Percentiles rank a stretch among this genome's conserved stretches.
These are phyloP conservation scores for Fusarium zealandicum DNA, from an alignment of 2,329 filamentous ascomycete genomes.

Conservation along the genomic window DNA sequence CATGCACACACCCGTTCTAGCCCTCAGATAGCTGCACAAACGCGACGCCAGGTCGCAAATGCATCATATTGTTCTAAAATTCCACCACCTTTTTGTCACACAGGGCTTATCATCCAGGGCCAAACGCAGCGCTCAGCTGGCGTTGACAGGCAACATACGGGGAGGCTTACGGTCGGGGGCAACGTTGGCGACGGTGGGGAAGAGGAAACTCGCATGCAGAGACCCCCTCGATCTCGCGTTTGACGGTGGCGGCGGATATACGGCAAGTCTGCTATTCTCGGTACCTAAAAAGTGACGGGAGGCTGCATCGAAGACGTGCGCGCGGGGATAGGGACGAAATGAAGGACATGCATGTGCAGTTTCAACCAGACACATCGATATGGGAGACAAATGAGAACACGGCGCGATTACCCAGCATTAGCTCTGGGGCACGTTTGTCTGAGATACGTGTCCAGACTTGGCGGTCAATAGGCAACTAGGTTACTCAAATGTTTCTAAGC, in stretches of 20 bases:
- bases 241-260: neutral
- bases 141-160: neutral
- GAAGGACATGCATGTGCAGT: neutral
- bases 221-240: neutral
- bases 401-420: neutral
- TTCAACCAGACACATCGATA: neutral
- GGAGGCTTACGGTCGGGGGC: neutral
- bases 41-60: constrained; percentile 7
- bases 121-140: neutral
- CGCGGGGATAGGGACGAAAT: neutral
- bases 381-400: constrained; percentile 1
- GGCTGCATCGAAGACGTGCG: constrained; percentile 10
- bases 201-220: constrained; percentile 14
- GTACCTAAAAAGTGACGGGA: constrained; percentile 4
- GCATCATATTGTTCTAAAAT: neutral
- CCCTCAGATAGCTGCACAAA: constrained; percentile 27
- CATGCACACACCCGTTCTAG: constrained; percentile 12
- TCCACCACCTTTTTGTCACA: neutral
- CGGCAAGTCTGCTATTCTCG: neutral
- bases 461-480: constrained; percentile 21
- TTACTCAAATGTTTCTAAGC: constrained; percentile 22
- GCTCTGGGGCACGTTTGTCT: neutral
- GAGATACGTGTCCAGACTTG: constrained; percentile 3
- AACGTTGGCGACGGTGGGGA: neutral
- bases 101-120: neutral